Evolutionary conservation across 352 stramenopile genomes (phyloP).

Genomic region (Phytophthora nicotianae): DNA sequence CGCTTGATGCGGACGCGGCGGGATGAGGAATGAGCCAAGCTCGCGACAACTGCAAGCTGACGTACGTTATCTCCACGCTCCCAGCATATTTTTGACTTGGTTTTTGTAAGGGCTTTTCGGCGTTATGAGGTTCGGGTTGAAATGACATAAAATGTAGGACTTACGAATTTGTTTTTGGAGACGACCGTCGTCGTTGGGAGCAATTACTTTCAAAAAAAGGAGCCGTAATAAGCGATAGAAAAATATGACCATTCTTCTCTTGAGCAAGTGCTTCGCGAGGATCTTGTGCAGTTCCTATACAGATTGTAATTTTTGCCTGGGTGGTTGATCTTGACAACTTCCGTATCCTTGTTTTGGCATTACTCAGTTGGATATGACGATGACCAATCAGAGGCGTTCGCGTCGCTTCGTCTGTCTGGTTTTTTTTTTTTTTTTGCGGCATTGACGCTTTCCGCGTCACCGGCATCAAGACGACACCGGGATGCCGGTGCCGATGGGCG

Average conservation of each 20-base stretch:
- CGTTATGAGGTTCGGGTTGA: constrained; percentile 12
- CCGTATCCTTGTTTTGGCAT: not conserved
- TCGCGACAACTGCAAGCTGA: constrained; percentile 11
- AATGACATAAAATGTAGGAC: not conserved
- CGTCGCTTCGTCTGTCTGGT: constrained; percentile 31
- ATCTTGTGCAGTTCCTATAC: too few relatives aligned
- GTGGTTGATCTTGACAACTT: not conserved
- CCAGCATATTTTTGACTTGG: constrained; percentile 7
- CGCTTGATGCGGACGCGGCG: constrained; percentile 13
- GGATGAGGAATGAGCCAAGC: constrained; percentile 21
- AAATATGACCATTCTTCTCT: too few relatives aligned
- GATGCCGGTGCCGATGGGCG: constrained; percentile 5
- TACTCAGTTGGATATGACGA: not conserved
- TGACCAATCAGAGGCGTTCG: constrained; percentile 9
- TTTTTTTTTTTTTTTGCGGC: not conserved
- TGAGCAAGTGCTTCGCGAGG: too few relatives aligned
- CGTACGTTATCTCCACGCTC: not conserved
- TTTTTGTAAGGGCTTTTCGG: constrained; percentile 13
- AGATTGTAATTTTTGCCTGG: not conserved
- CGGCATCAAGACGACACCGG: constrained; percentile 4
- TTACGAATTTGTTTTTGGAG: too few relatives aligned
- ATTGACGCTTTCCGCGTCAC: constrained; percentile 23
- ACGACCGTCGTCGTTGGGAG: too few relatives aligned
- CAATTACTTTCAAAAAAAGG: too few relatives aligned
- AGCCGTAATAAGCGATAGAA: too few relatives aligned